Evolutionary conservation across 2,329 filamentous ascomycete species (phyloP), one percentile per base, ranked within the genome.

Genomic region (Teratosphaeria viscida): DNA sequence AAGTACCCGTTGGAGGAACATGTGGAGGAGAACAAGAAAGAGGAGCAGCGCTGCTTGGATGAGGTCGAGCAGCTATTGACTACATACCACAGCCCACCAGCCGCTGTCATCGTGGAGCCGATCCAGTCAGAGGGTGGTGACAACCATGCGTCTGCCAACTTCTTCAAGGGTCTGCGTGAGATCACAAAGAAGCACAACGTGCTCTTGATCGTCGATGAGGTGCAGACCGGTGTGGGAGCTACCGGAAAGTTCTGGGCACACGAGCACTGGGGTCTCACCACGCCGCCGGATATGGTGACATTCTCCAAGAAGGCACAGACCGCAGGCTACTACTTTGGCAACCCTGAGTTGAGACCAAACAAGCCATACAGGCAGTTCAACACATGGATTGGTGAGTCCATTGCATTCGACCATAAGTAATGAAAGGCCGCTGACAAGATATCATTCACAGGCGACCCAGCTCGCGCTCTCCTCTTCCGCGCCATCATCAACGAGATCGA

Each of bases 161-260:
- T 95, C 82, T 96, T 96, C 87, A 85, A 81, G 62, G 87, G 87
- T 61, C 84, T 96, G 57, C 88, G 91, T 62, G 87, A 85, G 52
- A 75, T 96, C 62, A 95, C 91, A 47, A 82, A 84, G 72, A 86
- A 85, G 74, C 84, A 90, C 77, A 81, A 85, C 67, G 83, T 95
- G 34, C 84, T 95, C 60, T 80, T 96, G 74, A 96, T 96, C 71
- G 91, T 95, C 64, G 91, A 96, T 73, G 91, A 96, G 77, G 91
- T 96, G 11, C 91, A 96, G 78, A 96, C 91, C 6, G 92, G 91
- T 72, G 87, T 96, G 29, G 92, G 92, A 68, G 90, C 92, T 47
- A 96, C 91, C 0, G 91, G 91, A 68, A 91, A 89, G 75, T 95
- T 96, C 85, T 96, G 91, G 91, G 91, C 92, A 8, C 92, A 96